Evolutionary conservation across 2,329 filamentous ascomycete species (phyloP).

Genomic region (Trematosphaeria pertusa): DNA sequence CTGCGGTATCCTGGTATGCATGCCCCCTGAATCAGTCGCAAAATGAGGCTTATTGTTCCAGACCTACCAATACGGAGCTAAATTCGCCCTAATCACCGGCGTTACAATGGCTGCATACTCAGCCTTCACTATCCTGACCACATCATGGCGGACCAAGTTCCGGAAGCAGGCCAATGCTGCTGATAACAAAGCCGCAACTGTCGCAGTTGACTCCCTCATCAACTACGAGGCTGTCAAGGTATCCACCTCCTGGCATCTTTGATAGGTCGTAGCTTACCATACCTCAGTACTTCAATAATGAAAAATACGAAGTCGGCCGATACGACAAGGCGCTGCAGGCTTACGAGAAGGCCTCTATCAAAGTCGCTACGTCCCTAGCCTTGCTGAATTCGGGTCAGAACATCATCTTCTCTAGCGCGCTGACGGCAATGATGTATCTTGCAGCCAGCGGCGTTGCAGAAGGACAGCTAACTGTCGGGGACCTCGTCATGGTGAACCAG

Average conservation of each 20-base stretch:
- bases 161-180: conserved; percentile 93
- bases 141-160: conserved; percentile 96
- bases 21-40: too few relatives aligned
- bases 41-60: conserved; percentile 39
- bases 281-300: conserved; percentile 88
- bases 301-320: conserved; percentile 87
- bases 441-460: conserved; percentile 86
- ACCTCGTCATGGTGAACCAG: conserved; percentile 98
- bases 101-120: conserved; percentile 93
- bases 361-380: conserved; percentile 91
- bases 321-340: conserved; percentile 86
- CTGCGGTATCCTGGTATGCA: conserved; percentile 81
- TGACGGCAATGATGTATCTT: conserved; percentile 98
- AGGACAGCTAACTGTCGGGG: conserved; percentile 86
- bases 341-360: conserved; percentile 95
- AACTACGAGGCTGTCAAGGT: conserved; percentile 97
- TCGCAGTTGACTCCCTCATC: conserved; percentile 95
- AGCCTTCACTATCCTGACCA: conserved; percentile 96
- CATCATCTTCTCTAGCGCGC: conserved; percentile 91
- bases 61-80: conserved; percentile 92
- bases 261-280: neutral
- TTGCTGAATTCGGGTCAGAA: conserved; percentile 96
- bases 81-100: conserved; percentile 90
- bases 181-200: conserved; percentile 93
- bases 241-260: neutral